Conservation (phyloP, 441 rosid genomes). For the Pelargonium myrrhifolium region DNA sequence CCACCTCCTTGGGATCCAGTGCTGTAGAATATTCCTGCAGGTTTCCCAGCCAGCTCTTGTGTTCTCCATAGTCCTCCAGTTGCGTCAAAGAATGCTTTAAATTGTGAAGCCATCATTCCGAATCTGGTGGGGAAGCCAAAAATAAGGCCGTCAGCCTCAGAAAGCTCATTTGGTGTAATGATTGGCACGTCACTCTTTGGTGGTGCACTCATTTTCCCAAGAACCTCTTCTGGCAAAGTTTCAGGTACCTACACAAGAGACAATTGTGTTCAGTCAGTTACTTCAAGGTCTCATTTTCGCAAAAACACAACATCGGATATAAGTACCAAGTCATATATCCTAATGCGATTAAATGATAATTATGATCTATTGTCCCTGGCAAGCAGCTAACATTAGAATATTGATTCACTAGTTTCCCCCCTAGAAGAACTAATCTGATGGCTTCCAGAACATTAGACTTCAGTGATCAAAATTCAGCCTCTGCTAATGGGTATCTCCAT, state of each 20-base stretch:
- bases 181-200: constrained; percentile 75
- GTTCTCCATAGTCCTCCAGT: constrained; percentile 89
- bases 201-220: constrained; percentile 80
- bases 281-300: not conserved
- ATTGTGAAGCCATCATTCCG: constrained; percentile 97
- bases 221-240: constrained; percentile 70
- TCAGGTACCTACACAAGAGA: constrained; percentile 57
- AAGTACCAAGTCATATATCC: not conserved
- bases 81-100: constrained; percentile 84
- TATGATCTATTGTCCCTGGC: not conserved
- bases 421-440: no score
- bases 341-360: not conserved
- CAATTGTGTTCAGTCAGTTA: constrained; percentile 11
- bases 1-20: constrained; percentile 99
- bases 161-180: constrained; percentile 56
- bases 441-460: not conserved
- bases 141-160: constrained; percentile 77
- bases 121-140: constrained; percentile 93
- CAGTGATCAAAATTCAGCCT: not conserved
- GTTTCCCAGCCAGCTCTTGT: constrained; percentile 87
- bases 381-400: not conserved
- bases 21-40: constrained; percentile 91
- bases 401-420: not conserved
- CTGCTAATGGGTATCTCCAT: not conserved
- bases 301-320: not conserved